A percentile compares a stretch with the other conserved stretches of the same genome.
These are phyloP conservation scores for Trichoderma pleuroti DNA, from an alignment of 2,329 filamentous ascomycete species.

Conservation along the genomic window DNA sequence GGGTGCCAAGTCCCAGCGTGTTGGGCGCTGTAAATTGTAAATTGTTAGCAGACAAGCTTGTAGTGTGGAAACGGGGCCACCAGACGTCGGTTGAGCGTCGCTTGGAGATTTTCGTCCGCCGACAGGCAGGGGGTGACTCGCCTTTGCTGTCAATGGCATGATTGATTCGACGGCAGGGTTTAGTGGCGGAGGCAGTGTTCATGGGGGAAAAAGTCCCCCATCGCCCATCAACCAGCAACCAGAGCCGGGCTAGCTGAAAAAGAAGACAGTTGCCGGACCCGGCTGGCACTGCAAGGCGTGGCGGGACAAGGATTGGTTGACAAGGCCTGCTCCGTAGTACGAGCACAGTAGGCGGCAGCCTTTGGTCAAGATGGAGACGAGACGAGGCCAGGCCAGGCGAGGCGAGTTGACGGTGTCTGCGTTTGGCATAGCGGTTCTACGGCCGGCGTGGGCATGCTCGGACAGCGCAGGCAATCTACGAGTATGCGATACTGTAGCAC, in stretches of 20 bases:
- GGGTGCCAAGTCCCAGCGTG: not conserved
- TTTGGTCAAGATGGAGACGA: not conserved
- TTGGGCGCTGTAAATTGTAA: not conserved
- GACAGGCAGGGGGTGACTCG: not conserved
- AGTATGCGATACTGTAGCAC: not conserved
- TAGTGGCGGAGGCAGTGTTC: slow-evolving; percentile 2
- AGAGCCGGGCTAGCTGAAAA: not conserved
- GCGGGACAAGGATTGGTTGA: not conserved
- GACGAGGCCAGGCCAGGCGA: not conserved
- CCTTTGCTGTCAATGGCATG: not conserved
- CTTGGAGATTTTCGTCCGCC: slow-evolving; percentile 11
- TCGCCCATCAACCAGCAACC: not conserved
- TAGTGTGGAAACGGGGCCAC: not conserved
- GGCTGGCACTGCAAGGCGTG: not conserved
- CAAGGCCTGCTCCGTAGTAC: not conserved
- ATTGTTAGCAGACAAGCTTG: not conserved
- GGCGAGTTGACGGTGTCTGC: not conserved
- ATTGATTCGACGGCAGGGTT: not conserved
- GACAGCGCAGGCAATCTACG: not conserved
- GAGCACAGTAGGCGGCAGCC: not conserved
- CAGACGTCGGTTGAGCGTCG: not conserved
- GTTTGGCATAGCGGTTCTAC: not conserved
- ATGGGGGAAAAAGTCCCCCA: not conserved
- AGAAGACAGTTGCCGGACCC: not conserved
- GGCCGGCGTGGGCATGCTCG: not conserved